Percentiles rank a stretch among this genome's conserved stretches.
Evolutionary conservation across 495 filamentous ascomycete genomes (phyloP).

Genomic region (Thermothielavioides terrestris): DNA sequence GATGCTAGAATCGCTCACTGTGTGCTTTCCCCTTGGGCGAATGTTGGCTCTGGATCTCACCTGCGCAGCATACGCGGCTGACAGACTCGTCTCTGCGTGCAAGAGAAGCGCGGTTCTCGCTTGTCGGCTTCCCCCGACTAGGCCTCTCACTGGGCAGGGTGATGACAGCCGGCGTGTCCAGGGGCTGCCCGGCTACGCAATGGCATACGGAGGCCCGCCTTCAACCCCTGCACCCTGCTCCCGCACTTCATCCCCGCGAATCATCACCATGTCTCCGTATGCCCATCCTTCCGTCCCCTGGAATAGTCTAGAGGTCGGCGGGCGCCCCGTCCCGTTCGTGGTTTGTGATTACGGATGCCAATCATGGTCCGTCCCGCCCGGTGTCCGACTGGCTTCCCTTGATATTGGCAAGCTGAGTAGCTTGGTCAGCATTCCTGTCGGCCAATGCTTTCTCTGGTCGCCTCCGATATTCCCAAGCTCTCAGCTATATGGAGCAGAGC

Average conservation of each 20-base stretch:
- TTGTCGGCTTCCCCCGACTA: too few relatives aligned
- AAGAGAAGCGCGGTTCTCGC: neutral
- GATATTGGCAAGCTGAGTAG: neutral
- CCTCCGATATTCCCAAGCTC: too few relatives aligned
- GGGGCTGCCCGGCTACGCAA: too few relatives aligned
- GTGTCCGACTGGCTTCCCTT: neutral
- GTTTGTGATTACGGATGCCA: neutral
- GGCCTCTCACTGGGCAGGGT: too few relatives aligned
- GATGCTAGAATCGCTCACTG: neutral
- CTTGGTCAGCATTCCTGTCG: neutral
- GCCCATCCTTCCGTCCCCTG: neutral
- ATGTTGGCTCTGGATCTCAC: neutral
- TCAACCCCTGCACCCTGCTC: neutral
- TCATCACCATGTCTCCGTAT: neutral
- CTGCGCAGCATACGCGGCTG: too few relatives aligned
- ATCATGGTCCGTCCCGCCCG: slow-evolving; percentile 4
- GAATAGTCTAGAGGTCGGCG: neutral
- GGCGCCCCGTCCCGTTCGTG: slow-evolving; percentile 2
- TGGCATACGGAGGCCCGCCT: too few relatives aligned
- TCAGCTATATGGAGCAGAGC: too few relatives aligned
- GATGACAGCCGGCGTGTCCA: too few relatives aligned
- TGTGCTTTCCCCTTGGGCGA: neutral
- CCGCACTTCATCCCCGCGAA: neutral
- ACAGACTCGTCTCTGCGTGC: too few relatives aligned
- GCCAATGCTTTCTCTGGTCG: too few relatives aligned